Evolutionary conservation across 148 eudicot species (phyloP), one percentile per base, ranked within the genome.

Genomic region (Hydrangea macrophylla): DNA sequence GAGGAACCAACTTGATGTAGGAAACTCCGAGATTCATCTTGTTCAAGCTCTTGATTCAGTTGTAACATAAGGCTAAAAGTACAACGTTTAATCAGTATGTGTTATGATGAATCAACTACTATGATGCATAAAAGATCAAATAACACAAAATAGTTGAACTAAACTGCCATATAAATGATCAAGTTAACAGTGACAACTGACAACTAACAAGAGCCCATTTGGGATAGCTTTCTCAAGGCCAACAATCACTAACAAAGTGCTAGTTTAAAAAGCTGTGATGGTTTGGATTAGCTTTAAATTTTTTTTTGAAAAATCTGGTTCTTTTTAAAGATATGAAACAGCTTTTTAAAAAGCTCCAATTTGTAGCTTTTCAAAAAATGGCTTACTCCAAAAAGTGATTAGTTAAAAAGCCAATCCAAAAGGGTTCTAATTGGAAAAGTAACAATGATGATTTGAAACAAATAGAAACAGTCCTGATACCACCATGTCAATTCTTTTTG

Each of bases 11-110:
- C 75, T 70, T 80, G 92, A 67, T 79, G 85, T 28, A 79, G 82
- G 44, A 88, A 87, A 67, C 73, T 73, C 33, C 86, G 79, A 62
- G 92, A 53, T n/a, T 88, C 89, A 31, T 88, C 92, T 44, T 71
- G 87, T 53, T 88, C 92, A 76, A 75, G 73, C n/a, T 90, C 96
- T 82, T 90, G 92, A 81, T 75, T 89, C 53, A 80, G 70, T 71
- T 88, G 88, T 77, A 76, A 61, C 87, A 90, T 76, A 70, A 88
- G 78, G 78, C 96, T 88, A 79, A 50, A 69, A 74, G 15, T 53
- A 60, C 32, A 74, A 15, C 7, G 17, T 17, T 20, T 5, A 48
- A 48, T 48, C 48, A 11, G 48, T 7, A 6, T 48, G 15, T n/a
- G 6, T n/a, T 15, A 6, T 18, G 53, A 48, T 48, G 7, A 48